phyloP scores from a whole-genome alignment of 108 stramenopile species.

The Discostella stelligeroides region DNA sequence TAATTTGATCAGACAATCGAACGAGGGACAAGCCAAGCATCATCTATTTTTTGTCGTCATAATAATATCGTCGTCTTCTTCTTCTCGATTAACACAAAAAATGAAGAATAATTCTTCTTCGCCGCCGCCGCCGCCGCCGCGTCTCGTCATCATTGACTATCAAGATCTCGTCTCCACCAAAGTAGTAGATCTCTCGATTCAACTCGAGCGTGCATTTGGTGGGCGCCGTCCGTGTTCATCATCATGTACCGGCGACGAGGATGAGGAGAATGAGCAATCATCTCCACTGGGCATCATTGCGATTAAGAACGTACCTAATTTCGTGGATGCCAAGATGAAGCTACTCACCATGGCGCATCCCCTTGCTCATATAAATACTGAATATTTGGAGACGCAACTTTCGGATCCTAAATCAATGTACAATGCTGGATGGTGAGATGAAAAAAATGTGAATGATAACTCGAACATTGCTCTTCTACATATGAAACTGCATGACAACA shows the following conservation, averaged over 20 bases:
- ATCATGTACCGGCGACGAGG: not conserved
- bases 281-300: constrained; percentile 75
- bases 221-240: not conserved
- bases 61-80: no score
- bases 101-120: not conserved
- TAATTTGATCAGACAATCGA: no score
- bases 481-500: not conserved
- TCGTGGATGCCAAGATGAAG: constrained; percentile 65
- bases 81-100: not conserved
- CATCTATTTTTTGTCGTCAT: no score
- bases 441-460: not conserved
- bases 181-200: constrained; percentile 26
- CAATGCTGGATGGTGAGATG: constrained; percentile 84
- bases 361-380: constrained; percentile 67
- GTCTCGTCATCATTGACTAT: constrained; percentile 58
- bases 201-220: constrained; percentile 65
- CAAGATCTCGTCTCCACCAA: constrained; percentile 31
- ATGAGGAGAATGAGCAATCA: not conserved
- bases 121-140: no score
- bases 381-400: constrained; percentile 61
- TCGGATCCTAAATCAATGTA: constrained; percentile 75
- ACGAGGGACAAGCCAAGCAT: no score
- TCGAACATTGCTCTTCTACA: not conserved
- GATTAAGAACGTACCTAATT: constrained; percentile 82
- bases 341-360: constrained; percentile 76